Evolutionary conservation across 192 early-diverging fungal species (phyloP), one percentile per base, ranked within the genome.

Genomic region (Entrophospora sp.): DNA sequence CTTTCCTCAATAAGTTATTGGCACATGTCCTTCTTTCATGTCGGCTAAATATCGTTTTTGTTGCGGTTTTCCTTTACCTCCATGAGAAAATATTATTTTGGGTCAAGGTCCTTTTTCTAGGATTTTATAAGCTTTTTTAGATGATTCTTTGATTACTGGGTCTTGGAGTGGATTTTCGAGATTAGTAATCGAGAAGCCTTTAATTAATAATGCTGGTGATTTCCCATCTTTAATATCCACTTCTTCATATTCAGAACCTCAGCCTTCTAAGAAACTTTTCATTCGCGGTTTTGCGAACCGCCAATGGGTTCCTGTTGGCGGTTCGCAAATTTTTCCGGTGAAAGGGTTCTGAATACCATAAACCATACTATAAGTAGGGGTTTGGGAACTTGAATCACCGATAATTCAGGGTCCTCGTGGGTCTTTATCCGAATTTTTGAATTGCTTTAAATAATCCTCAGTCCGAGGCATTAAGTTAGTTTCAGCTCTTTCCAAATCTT

Each of bases 401-500:
- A 2, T 6, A 2, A 3, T 20, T 24, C 56, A 58, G n/a, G 18
- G 0, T 6, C 56, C 56, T 2, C 1, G 0, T 1, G 56, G 36
- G 36, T 58, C 56, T 35, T 58, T 58, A 36, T 58, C 56, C 5
- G 56, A 32, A 10, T 58, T 58, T 24, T 58, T 2, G 14, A 22
- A 57, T 8, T 13, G 2, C 2, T 2, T 36, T 36, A 5, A 5
- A 3, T 31, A 5, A 5, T 57, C 28, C 4, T 31, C 31, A 31
- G 13, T 57, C 3, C 28, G 12, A 22, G 2, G 2, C 24, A 35
- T 3, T 57, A 3, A 3, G 1, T 20, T 13, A 3, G 55, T 57
- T 57, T 35, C 3, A 1, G 55, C 2, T 31, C 20, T 57, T 57
- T 57, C 35, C 22, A 35, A 3, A n/a, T 37, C 12, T 58, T 58